These are phyloP conservation scores for Clonostachys solani DNA, from an alignment of 2,329 filamentous ascomycete species.

Conservation along the genomic window DNA sequence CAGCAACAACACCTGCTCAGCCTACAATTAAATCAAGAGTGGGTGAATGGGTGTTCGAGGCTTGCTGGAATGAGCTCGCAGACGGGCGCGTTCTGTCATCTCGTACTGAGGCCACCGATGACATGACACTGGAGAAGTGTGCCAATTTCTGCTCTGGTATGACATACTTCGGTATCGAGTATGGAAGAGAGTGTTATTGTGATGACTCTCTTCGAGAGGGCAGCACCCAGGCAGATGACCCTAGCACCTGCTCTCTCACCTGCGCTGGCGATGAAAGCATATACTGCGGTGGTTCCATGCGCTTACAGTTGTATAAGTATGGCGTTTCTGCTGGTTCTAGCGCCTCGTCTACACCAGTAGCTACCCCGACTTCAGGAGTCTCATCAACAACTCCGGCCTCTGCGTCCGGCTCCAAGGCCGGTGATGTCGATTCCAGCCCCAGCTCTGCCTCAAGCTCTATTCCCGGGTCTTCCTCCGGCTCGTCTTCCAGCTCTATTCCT, in stretches of 20 bases:
- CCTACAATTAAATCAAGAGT: conserved; percentile 15
- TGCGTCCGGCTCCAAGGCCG: neutral
- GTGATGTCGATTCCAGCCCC: neutral
- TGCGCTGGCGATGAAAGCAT: conserved; percentile 23
- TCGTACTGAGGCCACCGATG: conserved; percentile 19
- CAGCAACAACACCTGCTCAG: conserved; percentile 11
- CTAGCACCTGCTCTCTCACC: conserved; percentile 23
- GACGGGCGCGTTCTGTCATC: conserved; percentile 20
- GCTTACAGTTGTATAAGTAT: conserved; percentile 25
- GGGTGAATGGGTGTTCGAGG: conserved; percentile 22
- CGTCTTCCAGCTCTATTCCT: neutral
- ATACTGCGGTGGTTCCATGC: conserved; percentile 26
- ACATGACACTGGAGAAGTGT: conserved; percentile 28
- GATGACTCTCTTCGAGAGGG: conserved; percentile 21
- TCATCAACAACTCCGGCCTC: neutral
- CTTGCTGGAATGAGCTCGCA: conserved; percentile 27
- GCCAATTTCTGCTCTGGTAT: conserved; percentile 19
- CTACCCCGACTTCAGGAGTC: neutral
- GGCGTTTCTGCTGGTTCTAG: neutral
- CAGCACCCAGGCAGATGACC: conserved; percentile 16
- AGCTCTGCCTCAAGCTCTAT: neutral
- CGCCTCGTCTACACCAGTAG: conserved; percentile 2
- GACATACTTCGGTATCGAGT: conserved; percentile 25
- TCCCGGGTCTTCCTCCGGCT: neutral
- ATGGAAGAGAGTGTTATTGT: conserved; percentile 33